A percentile compares a stretch with the other conserved stretches of the same genome.
Conservation (phyloP, 306 rosid species). For the Cucumis cinereus region DNA sequence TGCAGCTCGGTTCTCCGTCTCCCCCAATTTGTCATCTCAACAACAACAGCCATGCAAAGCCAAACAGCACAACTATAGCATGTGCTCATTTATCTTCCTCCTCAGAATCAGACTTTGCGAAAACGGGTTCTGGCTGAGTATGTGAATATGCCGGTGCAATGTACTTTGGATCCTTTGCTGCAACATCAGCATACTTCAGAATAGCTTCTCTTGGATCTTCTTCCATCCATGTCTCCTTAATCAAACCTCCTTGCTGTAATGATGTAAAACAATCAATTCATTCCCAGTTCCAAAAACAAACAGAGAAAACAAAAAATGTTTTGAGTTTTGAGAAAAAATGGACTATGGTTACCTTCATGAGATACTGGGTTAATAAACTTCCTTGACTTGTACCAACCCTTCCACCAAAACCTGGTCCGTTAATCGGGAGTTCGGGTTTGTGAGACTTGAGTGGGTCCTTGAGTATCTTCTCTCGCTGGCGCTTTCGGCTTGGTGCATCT, state of each 20-base stretch:
- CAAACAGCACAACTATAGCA: not conserved
- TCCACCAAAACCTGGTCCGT: constrained; percentile 96
- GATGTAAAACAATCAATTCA: not conserved
- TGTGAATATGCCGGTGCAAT: constrained; percentile 94
- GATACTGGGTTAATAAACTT: constrained; percentile 94
- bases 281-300: constrained; percentile 11
- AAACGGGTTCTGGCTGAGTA: constrained; percentile 86
- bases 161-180: constrained; percentile 75
- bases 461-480: constrained; percentile 65
- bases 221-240: constrained; percentile 99
- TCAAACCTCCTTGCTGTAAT: constrained; percentile 89
- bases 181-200: constrained; percentile 83
- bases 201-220: constrained; percentile 99
- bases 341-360: constrained; percentile 47
- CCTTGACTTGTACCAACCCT: constrained; percentile 83
- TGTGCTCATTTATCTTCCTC: constrained; percentile 67
- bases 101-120: constrained; percentile 81
- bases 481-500: constrained; percentile 91
- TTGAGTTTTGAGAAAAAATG: constrained; percentile 1
- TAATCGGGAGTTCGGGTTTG: constrained; percentile 91
- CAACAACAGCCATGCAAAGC: not conserved
- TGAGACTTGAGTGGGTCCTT: constrained; percentile 93
- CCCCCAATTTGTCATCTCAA: not conserved
- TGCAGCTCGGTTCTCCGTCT: not conserved
- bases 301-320: not conserved